These are phyloP conservation scores for Mycogone perniciosa DNA, from an alignment of 2,329 filamentous ascomycete genomes.

Conservation along the genomic window DNA sequence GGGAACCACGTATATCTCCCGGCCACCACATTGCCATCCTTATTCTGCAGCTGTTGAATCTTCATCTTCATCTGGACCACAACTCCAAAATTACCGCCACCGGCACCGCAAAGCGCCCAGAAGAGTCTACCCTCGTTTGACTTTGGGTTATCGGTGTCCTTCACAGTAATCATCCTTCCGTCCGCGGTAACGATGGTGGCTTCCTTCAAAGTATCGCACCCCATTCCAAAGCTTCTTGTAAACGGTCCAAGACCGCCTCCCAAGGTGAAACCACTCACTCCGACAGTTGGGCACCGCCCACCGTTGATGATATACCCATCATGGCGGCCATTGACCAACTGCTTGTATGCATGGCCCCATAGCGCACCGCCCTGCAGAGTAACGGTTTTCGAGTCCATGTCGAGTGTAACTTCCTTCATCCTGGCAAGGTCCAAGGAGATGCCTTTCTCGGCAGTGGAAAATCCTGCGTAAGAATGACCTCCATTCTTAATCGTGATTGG, in stretches of 20 bases:
- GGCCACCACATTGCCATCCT: constrained; percentile 15
- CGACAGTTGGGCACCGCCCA: constrained; percentile 29
- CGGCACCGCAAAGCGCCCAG: constrained; percentile 35
- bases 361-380: constrained; percentile 22
- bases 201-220: constrained; percentile 23
- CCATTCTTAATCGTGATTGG: constrained; percentile 24
- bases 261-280: constrained; percentile 32
- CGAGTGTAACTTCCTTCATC: constrained; percentile 23
- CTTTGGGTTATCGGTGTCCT: constrained; percentile 13
- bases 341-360: constrained; percentile 29
- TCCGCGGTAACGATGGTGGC: constrained; percentile 28
- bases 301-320: constrained; percentile 24
- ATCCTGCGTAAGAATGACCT: constrained; percentile 27
- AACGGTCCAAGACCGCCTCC: constrained; percentile 31
- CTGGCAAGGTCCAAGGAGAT: constrained; percentile 25
- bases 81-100: constrained; percentile 36
- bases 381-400: constrained; percentile 15
- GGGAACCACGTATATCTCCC: constrained; percentile 22
- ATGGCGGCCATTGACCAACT: constrained; percentile 18
- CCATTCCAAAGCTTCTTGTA: constrained; percentile 19
- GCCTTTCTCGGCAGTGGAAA: constrained; percentile 22
- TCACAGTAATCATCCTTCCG: constrained; percentile 18
- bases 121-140: constrained; percentile 23
- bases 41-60: constrained; percentile 13
- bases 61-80: constrained; percentile 25